A percentile compares a stretch with the other conserved stretches of the same genome.
phyloP scores from a whole-genome alignment of 1,139 yeast genomes.

The Hansenula anomala region DNA sequence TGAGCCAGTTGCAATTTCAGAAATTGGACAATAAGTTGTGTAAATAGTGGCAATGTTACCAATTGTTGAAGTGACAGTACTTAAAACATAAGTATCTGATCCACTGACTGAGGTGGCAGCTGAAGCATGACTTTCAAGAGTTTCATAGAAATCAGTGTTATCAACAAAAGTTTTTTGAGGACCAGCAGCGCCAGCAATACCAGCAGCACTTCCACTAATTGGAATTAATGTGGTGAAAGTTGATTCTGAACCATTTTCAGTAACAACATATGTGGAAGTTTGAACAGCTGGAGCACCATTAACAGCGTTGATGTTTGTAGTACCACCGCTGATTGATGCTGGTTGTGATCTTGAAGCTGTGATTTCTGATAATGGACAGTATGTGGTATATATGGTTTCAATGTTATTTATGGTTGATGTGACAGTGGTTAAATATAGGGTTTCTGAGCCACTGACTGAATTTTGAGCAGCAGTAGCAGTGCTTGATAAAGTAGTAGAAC shows the following conservation, averaged over 20 bases:
- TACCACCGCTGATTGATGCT: background rate
- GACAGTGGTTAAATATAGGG: conserved; percentile 13
- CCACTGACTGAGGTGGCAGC: background rate
- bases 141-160: conserved; percentile 2
- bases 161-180: background rate
- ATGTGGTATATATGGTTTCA: conserved; percentile 16
- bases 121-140: background rate
- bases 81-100: background rate
- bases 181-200: conserved; percentile 4
- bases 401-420: conserved; percentile 11
- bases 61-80: conserved; percentile 15
- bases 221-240: conserved; percentile 1
- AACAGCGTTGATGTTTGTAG: conserved; percentile 4
- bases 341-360: conserved; percentile 5
- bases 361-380: conserved; percentile 14
- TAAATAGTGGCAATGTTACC: conserved; percentile 21
- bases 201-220: conserved; percentile 3
- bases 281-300: no score
- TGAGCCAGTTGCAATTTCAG: conserved; percentile 7
- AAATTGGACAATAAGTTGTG: conserved; percentile 28
- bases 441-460: conserved; percentile 7
- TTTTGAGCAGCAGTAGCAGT: background rate
- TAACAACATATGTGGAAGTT: background rate
- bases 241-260: background rate
- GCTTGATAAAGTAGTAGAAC: no score